Conservation (phyloP, 495 filamentous ascomycete genomes). For the Xylaria venustula region DNA sequence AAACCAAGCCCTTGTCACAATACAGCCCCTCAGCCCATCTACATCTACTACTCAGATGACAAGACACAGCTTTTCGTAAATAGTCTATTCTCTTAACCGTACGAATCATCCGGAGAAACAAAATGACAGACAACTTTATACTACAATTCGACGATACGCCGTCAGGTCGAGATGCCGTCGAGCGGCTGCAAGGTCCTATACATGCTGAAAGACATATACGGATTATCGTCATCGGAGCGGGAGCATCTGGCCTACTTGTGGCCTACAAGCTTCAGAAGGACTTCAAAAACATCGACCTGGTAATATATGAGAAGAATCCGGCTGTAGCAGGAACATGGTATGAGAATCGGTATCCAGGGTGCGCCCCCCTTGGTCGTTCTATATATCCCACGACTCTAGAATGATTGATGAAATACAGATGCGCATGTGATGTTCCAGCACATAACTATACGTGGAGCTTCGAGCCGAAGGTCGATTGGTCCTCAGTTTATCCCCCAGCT, state of each 20-base stretch:
- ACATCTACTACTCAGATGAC: no score
- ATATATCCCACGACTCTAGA: background rate
- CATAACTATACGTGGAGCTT: slow-evolving; percentile 43
- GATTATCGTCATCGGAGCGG: slow-evolving; percentile 30
- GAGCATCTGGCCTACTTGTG: slow-evolving; percentile 28
- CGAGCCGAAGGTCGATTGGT: slow-evolving; percentile 41
- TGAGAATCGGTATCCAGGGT: slow-evolving; percentile 61
- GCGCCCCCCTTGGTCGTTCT: slow-evolving; percentile 8
- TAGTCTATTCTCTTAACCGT: no score
- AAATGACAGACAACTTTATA: slow-evolving; percentile 2
- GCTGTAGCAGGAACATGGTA: slow-evolving; percentile 63
- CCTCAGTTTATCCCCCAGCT: slow-evolving; percentile 32
- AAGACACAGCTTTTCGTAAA: no score
- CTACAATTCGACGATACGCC: background rate
- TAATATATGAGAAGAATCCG: slow-evolving; percentile 61
- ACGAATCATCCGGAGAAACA: background rate
- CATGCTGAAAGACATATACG: slow-evolving; percentile 16
- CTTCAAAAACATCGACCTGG: slow-evolving; percentile 31
- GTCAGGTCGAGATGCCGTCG: slow-evolving; percentile 7
- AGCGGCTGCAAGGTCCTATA: slow-evolving; percentile 14
- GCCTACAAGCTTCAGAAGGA: slow-evolving; percentile 24
- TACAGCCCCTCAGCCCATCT: no score
- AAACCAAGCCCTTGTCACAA: no score
- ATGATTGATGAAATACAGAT: background rate
- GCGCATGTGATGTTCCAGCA: slow-evolving; percentile 26